Evolutionary conservation across 208 protist genomes (phyloP).

Genomic region (Wallacemonas sp.): DNA sequence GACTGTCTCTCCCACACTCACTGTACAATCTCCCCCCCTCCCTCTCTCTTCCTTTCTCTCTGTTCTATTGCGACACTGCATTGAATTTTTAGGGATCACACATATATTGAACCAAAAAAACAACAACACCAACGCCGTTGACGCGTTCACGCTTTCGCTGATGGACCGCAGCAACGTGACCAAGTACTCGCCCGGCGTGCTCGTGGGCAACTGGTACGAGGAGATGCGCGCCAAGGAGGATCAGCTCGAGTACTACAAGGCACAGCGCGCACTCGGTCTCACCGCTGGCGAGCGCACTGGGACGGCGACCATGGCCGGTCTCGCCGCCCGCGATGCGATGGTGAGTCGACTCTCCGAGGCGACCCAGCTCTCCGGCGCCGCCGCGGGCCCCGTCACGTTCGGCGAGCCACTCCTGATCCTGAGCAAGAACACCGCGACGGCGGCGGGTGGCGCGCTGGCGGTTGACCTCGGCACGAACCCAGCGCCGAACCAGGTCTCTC

Average conservation of each 20-base stretch:
- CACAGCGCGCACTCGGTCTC: slow-evolving; percentile 16
- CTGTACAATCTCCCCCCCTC: too few species aligned
- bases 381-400: slow-evolving; percentile 47
- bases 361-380: slow-evolving; percentile 22
- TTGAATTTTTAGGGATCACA: too few species aligned
- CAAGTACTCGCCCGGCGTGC: slow-evolving; percentile 79
- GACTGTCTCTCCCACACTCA: too few species aligned
- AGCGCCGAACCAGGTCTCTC: slow-evolving; percentile 26
- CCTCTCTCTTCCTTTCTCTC: slow-evolving; percentile 17
- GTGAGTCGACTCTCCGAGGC: slow-evolving; percentile 30
- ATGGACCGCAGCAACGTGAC: slow-evolving; percentile 41
- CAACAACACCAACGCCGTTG: too few species aligned
- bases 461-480: slow-evolving; percentile 34
- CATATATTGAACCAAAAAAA: too few species aligned
- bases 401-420: slow-evolving; percentile 55
- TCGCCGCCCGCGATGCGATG: slow-evolving; percentile 13
- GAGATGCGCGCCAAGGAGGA: slow-evolving; percentile 75
- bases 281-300: slow-evolving; percentile 6
- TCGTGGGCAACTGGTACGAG: slow-evolving; percentile 90
- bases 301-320: slow-evolving; percentile 3
- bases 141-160: too few species aligned
- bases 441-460: slow-evolving; percentile 49
- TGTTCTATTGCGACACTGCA: slow-evolving; percentile 10
- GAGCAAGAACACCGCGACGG: too few species aligned
- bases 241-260: slow-evolving; percentile 64